Evolutionary conservation across 2,329 filamentous ascomycete genomes (phyloP).

Genomic region (Lachnellula arida): DNA sequence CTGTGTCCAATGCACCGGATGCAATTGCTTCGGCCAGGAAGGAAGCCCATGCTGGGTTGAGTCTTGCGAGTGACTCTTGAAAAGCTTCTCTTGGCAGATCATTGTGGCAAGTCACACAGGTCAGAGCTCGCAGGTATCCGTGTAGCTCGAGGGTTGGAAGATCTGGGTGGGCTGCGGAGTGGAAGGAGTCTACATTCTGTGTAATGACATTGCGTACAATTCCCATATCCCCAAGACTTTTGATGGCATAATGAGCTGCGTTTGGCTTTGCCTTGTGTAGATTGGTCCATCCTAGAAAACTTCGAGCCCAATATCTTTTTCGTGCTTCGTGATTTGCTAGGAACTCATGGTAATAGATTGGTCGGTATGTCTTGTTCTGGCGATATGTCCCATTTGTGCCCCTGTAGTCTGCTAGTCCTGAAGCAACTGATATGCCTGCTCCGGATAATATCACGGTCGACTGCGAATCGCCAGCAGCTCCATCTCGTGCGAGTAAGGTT

Average conservation of each 20-base stretch:
- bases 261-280: conserved; percentile 78
- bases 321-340: conserved; percentile 73
- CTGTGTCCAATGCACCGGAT: conserved; percentile 70
- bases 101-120: conserved; percentile 74
- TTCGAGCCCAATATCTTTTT: conserved; percentile 93
- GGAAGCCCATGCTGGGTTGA: conserved; percentile 83
- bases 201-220: conserved; percentile 76
- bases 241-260: conserved; percentile 70
- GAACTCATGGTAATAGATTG: conserved; percentile 93
- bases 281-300: conserved; percentile 87
- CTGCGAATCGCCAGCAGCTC: conserved; percentile 35
- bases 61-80: conserved; percentile 65
- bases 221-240: conserved; percentile 66
- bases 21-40: conserved; percentile 70
- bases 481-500: conserved; percentile 35
- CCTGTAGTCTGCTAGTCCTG: conserved; percentile 88
- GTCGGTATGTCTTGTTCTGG: conserved; percentile 82
- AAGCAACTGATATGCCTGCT: conserved; percentile 89
- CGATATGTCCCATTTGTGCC: conserved; percentile 88
- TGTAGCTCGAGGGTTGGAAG: conserved; percentile 81
- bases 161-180: conserved; percentile 68
- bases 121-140: conserved; percentile 76
- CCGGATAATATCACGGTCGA: conserved; percentile 65
- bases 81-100: conserved; percentile 69
- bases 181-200: conserved; percentile 97